phyloP scores from a whole-genome alignment of 2,329 filamentous ascomycete genomes.

The Metarhizium guizhouense region DNA sequence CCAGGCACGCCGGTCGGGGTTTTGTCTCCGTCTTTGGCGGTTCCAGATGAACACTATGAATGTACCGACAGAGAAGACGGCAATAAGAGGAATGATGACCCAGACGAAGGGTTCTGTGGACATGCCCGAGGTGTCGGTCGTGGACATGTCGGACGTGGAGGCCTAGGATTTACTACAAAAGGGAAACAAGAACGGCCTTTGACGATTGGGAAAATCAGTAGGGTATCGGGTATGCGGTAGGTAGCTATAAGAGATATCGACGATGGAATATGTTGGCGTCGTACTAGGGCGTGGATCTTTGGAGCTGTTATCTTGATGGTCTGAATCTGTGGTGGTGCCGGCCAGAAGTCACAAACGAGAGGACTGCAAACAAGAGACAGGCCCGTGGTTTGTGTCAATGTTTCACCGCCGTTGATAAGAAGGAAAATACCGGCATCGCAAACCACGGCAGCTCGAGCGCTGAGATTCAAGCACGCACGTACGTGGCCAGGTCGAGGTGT shows the following conservation, averaged over 20 bases:
- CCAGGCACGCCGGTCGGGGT: not conserved
- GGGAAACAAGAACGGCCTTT: not conserved
- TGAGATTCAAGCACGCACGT: not conserved
- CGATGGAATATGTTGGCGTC: not conserved
- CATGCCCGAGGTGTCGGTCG: constrained; percentile 13
- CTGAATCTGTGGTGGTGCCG: not conserved
- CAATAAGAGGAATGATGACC: constrained; percentile 40
- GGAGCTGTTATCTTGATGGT: not conserved
- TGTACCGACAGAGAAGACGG: constrained; percentile 30
- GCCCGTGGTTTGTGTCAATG: not conserved
- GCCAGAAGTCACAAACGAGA: not conserved
- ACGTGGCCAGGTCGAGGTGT: not conserved
- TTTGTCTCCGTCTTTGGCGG: constrained; percentile 3
- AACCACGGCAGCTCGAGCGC: not conserved
- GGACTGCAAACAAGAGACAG: not conserved
- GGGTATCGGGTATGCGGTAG: not conserved
- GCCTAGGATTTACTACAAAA: not conserved
- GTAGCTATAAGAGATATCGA: not conserved
- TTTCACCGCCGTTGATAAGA: not conserved
- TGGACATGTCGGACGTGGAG: not conserved
- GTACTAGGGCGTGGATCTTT: not conserved
- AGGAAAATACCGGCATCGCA: not conserved
- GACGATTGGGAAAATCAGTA: not conserved
- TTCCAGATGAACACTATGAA: constrained; percentile 7
- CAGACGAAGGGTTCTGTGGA: constrained; percentile 47